Conservation (phyloP, 192 early-diverging fungal genomes). For the Coemansia sp. region DNA sequence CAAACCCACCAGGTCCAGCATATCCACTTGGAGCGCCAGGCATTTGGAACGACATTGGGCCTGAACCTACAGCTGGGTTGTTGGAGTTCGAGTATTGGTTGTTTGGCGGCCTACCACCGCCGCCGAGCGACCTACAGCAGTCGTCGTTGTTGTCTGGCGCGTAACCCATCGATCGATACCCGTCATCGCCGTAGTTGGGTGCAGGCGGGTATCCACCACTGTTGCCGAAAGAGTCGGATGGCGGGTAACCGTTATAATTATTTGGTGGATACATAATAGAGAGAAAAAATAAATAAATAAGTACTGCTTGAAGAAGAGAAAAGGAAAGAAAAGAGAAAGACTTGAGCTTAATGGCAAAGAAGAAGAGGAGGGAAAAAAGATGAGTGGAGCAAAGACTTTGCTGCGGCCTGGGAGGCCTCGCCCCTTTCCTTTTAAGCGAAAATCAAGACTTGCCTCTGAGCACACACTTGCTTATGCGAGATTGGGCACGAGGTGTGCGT, state of each 20-base stretch:
- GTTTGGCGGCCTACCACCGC: constrained; percentile 10
- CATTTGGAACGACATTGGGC: constrained; percentile 23
- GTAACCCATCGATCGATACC: constrained; percentile 4
- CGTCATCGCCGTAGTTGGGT: not conserved
- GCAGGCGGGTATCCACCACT: constrained; percentile 21
- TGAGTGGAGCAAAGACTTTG: not conserved
- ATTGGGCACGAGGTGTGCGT: not conserved
- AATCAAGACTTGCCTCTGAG: not conserved
- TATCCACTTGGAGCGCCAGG: constrained; percentile 19
- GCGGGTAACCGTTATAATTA: constrained; percentile 11
- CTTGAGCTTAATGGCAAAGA: not conserved
- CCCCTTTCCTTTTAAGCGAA: not conserved
- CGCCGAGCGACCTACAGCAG: constrained; percentile 2
- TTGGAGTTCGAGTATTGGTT: constrained; percentile 13
- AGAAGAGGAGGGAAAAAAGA: not conserved
- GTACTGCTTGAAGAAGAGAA: not conserved
- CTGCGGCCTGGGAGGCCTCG: constrained; percentile 1
- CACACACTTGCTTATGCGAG: not conserved
- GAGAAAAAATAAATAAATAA: not conserved
- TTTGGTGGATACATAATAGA: constrained; percentile 26
- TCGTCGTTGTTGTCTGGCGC: not conserved
- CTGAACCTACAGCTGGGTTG: constrained; percentile 40
- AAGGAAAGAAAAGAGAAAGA: constrained; percentile 1
- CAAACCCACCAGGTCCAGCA: constrained; percentile 19
- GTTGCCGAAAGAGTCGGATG: not conserved